Evolutionary conservation across 2,329 filamentous ascomycete species (phyloP), one percentile per base, ranked within the genome.

Genomic region (Epichloe amarillans): DNA sequence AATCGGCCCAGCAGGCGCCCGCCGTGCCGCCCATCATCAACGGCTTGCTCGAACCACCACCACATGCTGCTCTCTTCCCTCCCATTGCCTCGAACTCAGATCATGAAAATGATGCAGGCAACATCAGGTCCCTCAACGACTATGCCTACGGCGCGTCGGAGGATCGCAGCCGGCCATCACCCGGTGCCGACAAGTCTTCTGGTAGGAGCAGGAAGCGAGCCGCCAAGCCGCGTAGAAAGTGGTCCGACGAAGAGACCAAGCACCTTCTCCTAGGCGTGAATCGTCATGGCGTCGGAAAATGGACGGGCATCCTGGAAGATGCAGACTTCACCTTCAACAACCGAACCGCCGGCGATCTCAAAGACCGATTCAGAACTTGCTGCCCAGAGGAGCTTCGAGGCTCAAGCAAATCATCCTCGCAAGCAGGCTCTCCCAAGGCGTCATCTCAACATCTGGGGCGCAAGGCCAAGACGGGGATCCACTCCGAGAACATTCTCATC

Each of bases 281-380:
- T 57, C 75, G 77, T 35, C 74, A 84, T 58, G 81, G 81, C 1
- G 75, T 84, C 8, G 81, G 80, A 38, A 80, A 77, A 57, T 84
- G 80, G 80, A 82, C 77, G 8, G 76, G 71, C 51, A 84, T 84
- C 35, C 65, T 83, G 23, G 77, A 81, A 47, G 81, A 84, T 53
- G 64, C 72, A 0, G 73, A 73, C 41, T 84, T 81, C 59, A 70
- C 63, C 11, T 84, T 84, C 65, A 79, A 82, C 57, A 72, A 72
- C 15, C 74, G 81, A 52, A 77, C 75, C 2, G 77, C 79, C 4
- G 78, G 78, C 8, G 80, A 84, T 58, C 62, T 84, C 47, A 84
- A 84, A 61, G 80, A 84, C 61, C 72, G 81, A 12, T 84, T 83
- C 59, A 72, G 80, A 47, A 84, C 80, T 3, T 83, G 80, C 60